Evolutionary conservation across 2,329 filamentous ascomycete genomes (phyloP).

Genomic region (Chaetomium sp.): DNA sequence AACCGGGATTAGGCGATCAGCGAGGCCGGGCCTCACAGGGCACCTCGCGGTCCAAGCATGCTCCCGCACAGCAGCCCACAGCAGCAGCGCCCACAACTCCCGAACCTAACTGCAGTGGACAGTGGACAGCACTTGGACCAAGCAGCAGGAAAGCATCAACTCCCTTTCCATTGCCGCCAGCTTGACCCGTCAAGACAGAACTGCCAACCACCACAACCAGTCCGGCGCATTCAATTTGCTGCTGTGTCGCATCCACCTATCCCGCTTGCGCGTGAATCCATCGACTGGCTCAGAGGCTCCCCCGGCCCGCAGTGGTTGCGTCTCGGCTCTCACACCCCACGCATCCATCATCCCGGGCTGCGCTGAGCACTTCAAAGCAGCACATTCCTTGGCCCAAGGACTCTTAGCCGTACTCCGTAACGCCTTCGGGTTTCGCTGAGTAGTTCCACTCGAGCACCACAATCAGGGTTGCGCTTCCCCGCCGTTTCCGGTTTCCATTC

Average conservation of each 20-base stretch:
- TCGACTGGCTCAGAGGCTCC: slow-evolving; percentile 10
- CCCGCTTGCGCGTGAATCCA: not conserved
- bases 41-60: too few species aligned
- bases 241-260: not conserved
- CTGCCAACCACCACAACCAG: slow-evolving; percentile 1
- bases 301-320: slow-evolving; percentile 6
- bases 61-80: not conserved
- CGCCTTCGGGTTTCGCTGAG: too few species aligned
- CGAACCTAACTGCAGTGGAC: too few species aligned
- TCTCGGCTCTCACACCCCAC: slow-evolving; percentile 12
- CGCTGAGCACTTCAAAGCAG: not conserved
- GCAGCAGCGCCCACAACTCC: not conserved
- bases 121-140: too few species aligned
- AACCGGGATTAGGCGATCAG: slow-evolving; percentile 19
- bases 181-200: not conserved
- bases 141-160: too few species aligned
- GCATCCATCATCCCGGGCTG: not conserved
- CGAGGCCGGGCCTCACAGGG: slow-evolving; percentile 3
- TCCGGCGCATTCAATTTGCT: slow-evolving; percentile 2
- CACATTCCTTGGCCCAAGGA: slow-evolving; percentile 1
- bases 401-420: not conserved
- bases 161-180: slow-evolving; percentile 2
- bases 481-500: slow-evolving; percentile 5
- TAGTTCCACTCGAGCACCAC: not conserved
- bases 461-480: slow-evolving; percentile 8